A percentile compares a stretch with the other conserved stretches of the same genome.
Conservation (phyloP, 1,139 yeast genomes). For the Yamadazyma aaseri region DNA sequence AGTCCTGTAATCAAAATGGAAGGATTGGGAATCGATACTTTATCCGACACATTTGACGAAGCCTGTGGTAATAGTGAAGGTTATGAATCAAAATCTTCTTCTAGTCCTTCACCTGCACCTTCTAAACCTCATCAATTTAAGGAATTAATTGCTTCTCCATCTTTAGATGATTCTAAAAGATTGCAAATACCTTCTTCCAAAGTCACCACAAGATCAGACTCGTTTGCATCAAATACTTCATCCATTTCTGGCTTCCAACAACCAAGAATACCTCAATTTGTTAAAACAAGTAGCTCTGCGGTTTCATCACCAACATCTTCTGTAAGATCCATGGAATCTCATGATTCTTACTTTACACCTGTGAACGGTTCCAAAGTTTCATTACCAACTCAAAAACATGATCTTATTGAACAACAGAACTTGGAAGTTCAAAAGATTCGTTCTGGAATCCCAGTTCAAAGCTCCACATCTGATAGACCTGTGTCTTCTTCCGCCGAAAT, state of each 20-base stretch:
- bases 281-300: conserved; percentile 7
- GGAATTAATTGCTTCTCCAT: conserved; percentile 24
- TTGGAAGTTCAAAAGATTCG: conserved; percentile 13
- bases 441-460: conserved; percentile 10
- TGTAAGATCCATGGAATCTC: conserved; percentile 20
- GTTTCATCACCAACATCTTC: conserved; percentile 18
- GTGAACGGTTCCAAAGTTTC: conserved; percentile 2
- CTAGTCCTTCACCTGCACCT: conserved; percentile 9
- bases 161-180: conserved; percentile 10
- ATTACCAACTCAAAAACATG: not conserved
- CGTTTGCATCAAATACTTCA: conserved; percentile 8
- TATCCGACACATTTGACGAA: conserved; percentile 19
- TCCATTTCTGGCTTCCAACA: conserved; percentile 11
- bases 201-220: conserved; percentile 7
- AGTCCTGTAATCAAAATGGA: conserved; percentile 22
- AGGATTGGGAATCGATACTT: conserved; percentile 37
- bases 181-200: conserved; percentile 4
- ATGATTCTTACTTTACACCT: conserved; percentile 19
- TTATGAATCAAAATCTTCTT: conserved; percentile 4
- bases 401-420: conserved; percentile 1
- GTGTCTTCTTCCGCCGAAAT: conserved; percentile 32
- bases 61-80: conserved; percentile 6
- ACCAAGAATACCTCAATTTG: conserved; percentile 18
- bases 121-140: conserved; percentile 15
- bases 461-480: conserved; percentile 24